Base-by-base conservation (phyloP, 805 yeast genomes). In the Kodamaea laetipori region DNA sequence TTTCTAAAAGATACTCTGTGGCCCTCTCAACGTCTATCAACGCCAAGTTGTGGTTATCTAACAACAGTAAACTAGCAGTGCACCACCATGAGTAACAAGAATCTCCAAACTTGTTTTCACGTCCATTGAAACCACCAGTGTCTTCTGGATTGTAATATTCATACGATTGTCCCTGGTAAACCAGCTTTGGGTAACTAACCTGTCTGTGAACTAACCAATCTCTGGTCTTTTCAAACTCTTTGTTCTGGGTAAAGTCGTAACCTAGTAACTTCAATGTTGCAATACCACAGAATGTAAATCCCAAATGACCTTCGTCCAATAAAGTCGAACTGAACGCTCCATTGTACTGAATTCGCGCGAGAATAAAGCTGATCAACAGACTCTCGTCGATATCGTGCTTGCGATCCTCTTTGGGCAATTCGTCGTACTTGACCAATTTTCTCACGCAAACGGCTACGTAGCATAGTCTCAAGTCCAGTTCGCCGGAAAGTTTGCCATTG, bases 51-150 rank as follows among this genome's bases (percentile, higher is more conserved):
- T 46, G 13, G 0, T 41, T 40, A 1, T 58, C 60, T 17, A 87
- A 53, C 10, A 84, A 52, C 1, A 57, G 52, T 48, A 88, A 64
- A 4, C 87, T 69, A 2, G 79, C 90, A 11, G 80, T 54, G 36
- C 80, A 77, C 97, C 97, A 90, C 73, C 89, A 90, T 5, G 84
- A 77, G 57, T 90, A 90, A 66, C 97, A 90, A 0, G 95, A 84
- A 61, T 90, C 97, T 3, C 85, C 85, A 45, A 73, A 76, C 60
- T 90, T 90, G 60, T 88, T 88, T n/a, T 78, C 81, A 37, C 97
- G 71, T 1, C 97, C 97, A 60, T 89, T 87, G 58, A 86, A 81
- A 0, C 92, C 92, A 1, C 97, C 97, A 41, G 64, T 64, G 55
- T 84, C 92, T 2, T 58, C 64, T 5, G 43, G 39, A 51, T 78